These are phyloP conservation scores for Stephanodiscus triporus DNA, from an alignment of 108 stramenopile species.

Conservation along the genomic window DNA sequence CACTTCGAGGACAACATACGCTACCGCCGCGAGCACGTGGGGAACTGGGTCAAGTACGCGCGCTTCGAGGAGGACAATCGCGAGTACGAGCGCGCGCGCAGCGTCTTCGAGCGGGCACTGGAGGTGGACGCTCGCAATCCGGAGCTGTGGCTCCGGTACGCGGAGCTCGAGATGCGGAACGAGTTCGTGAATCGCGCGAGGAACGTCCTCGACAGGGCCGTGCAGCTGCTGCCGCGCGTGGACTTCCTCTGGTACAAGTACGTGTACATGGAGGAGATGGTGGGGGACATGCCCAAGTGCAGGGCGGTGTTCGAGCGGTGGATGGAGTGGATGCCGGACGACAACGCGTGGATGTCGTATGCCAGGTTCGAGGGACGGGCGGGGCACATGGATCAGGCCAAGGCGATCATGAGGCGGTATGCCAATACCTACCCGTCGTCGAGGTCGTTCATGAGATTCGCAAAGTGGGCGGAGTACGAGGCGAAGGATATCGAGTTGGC, in stretches of 20 bases:
- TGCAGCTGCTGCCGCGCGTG: slow-evolving; percentile 92
- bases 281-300: slow-evolving; percentile 92
- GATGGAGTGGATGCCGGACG: slow-evolving; percentile 99
- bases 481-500: slow-evolving; percentile 92
- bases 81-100: slow-evolving; percentile 96
- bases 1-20: slow-evolving; percentile 97
- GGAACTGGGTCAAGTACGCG: slow-evolving; percentile 98
- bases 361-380: slow-evolving; percentile 95
- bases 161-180: slow-evolving; percentile 97
- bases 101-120: slow-evolving; percentile 96
- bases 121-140: slow-evolving; percentile 92
- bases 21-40: slow-evolving; percentile 92
- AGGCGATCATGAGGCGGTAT: slow-evolving; percentile 88
- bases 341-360: slow-evolving; percentile 95
- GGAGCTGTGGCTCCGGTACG: slow-evolving; percentile 96
- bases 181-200: slow-evolving; percentile 98
- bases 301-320: slow-evolving; percentile 97
- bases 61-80: slow-evolving; percentile 97
- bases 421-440: slow-evolving; percentile 91
- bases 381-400: slow-evolving; percentile 64
- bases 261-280: slow-evolving; percentile 98
- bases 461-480: slow-evolving; percentile 98
- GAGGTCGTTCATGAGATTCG: slow-evolving; percentile 92
- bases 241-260: slow-evolving; percentile 99
- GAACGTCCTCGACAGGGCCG: slow-evolving; percentile 97